Conservation (phyloP, 2,329 filamentous ascomycete genomes). For the Pyricularia pennisetigena region DNA sequence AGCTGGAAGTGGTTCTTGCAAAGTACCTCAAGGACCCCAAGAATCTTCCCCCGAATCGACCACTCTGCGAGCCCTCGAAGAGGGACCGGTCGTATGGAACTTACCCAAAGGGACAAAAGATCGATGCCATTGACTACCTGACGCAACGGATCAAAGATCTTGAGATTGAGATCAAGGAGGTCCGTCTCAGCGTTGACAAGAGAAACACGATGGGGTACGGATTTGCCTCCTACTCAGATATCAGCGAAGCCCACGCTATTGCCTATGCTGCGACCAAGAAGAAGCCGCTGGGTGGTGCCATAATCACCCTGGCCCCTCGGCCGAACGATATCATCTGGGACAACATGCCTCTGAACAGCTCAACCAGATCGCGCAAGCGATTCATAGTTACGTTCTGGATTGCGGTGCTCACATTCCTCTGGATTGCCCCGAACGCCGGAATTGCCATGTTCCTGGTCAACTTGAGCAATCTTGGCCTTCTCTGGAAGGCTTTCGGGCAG, state of each 20-base stretch:
- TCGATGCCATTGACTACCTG: constrained; percentile 91
- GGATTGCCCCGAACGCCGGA: constrained; percentile 86
- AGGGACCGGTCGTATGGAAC: constrained; percentile 60
- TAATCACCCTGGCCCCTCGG: constrained; percentile 68
- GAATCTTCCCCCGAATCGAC: constrained; percentile 65
- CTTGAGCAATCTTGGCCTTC: constrained; percentile 64
- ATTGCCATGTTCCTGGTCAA: constrained; percentile 93
- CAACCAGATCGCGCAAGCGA: constrained; percentile 59
- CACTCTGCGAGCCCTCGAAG: constrained; percentile 70
- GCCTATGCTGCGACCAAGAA: constrained; percentile 75
- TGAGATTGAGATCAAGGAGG: constrained; percentile 75
- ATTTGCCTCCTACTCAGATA: constrained; percentile 87
- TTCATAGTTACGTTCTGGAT: constrained; percentile 83
- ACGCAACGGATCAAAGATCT: constrained; percentile 75
- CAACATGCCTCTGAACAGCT: constrained; percentile 67
- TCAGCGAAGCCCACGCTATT: constrained; percentile 78
- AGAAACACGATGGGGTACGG: constrained; percentile 85
- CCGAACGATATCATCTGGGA: constrained; percentile 95
- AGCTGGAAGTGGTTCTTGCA: constrained; percentile 74
- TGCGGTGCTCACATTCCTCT: constrained; percentile 66
- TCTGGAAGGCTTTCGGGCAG: constrained; percentile 68
- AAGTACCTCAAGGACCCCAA: constrained; percentile 86
- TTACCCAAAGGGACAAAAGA: constrained; percentile 59
- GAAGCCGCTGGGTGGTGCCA: constrained; percentile 69
- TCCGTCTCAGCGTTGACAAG: constrained; percentile 72